These are phyloP conservation scores for Vararia minispora DNA, from an alignment of 768 basidiomycete species.

Conservation along the genomic window DNA sequence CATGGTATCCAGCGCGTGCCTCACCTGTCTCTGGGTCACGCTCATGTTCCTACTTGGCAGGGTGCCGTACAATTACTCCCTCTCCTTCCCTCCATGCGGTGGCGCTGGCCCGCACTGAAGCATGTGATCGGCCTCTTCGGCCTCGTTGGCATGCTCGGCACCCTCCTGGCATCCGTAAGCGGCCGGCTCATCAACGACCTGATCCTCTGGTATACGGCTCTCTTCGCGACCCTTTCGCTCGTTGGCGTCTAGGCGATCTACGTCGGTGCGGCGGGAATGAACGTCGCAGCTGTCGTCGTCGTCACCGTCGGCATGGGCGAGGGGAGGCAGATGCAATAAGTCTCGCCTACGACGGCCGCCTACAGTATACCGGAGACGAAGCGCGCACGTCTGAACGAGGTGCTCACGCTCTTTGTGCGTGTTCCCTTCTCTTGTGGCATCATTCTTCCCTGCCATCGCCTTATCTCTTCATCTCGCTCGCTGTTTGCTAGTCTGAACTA, in stretches of 20 bases:
- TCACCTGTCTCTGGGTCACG: constrained; percentile 36
- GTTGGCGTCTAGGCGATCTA: constrained; percentile 18
- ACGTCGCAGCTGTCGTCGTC: constrained; percentile 24
- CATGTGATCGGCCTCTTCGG: constrained; percentile 31
- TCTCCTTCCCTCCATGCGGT: constrained; percentile 26
- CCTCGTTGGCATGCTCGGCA: constrained; percentile 28
- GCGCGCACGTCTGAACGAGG: constrained; percentile 7
- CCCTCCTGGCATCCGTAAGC: constrained; percentile 10
- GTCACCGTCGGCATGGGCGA: constrained; percentile 23
- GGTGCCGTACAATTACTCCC: constrained; percentile 64
- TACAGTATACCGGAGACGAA: constrained; percentile 4
- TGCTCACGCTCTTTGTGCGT: constrained; percentile 9
- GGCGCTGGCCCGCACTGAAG: constrained; percentile 5
- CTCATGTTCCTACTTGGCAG: constrained; percentile 75
- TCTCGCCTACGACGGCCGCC: constrained; percentile 15
- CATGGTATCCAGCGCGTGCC: constrained; percentile 47
- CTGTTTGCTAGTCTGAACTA: neutral
- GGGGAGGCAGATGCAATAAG: constrained; percentile 25
- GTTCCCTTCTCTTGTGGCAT: too few relatives aligned
- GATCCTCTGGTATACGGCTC: constrained; percentile 27
- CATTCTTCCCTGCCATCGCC: neutral
- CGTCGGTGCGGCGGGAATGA: constrained; percentile 21
- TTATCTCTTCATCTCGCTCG: neutral
- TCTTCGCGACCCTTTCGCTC: constrained; percentile 19
- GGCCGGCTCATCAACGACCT: constrained; percentile 17